Evolutionary conservation across 148 eudicot species (phyloP).

Genomic region (Nepenthes mirabilis): DNA sequence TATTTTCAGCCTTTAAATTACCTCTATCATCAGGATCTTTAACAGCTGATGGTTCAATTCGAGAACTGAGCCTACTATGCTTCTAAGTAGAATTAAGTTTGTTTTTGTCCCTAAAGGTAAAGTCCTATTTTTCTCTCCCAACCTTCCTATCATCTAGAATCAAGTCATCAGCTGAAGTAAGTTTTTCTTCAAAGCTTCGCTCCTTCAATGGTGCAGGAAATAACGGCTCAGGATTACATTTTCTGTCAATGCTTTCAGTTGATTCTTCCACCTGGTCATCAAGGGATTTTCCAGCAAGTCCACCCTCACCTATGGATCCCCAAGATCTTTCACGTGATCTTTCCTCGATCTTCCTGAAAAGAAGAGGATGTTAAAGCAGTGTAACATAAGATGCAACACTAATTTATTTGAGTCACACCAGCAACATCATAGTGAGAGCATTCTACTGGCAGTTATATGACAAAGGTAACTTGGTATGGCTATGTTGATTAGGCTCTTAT

Average conservation of each 20-base stretch:
- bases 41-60: slow-evolving; percentile 22
- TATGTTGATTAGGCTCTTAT: background rate
- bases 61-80: slow-evolving; percentile 26
- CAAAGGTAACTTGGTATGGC: no score
- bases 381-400: no score
- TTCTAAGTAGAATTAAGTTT: slow-evolving; percentile 26
- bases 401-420: no score
- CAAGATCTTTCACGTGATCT: slow-evolving; percentile 40
- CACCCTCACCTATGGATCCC: slow-evolving; percentile 31
- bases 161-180: slow-evolving; percentile 24
- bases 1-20: slow-evolving; percentile 40
- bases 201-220: slow-evolving; percentile 23
- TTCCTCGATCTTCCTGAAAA: slow-evolving; percentile 43
- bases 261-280: slow-evolving; percentile 49
- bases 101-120: slow-evolving; percentile 24
- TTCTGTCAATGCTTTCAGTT: slow-evolving; percentile 34
- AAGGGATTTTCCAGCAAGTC: slow-evolving; percentile 20
- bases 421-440: no score
- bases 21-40: slow-evolving; percentile 46
- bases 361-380: background rate
- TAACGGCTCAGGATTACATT: slow-evolving; percentile 19
- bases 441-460: no score
- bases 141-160: slow-evolving; percentile 22
- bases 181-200: slow-evolving; percentile 26
- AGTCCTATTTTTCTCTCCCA: slow-evolving; percentile 22